Evolutionary conservation across 2,329 filamentous ascomycete species (phyloP).

Genomic region (Beauveria caledonica): DNA sequence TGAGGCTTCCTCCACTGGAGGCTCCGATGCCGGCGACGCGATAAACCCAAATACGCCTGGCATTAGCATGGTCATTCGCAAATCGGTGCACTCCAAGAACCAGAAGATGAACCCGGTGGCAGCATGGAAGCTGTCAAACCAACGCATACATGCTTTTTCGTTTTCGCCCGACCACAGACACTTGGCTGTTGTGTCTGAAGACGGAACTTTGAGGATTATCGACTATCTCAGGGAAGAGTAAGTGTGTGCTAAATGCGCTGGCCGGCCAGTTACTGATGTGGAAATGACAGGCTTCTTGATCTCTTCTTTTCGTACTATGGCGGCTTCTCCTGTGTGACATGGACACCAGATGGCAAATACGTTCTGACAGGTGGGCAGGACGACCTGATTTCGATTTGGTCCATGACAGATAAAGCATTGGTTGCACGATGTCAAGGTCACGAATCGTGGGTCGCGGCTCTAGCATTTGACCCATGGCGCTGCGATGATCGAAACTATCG

Average conservation of each 20-base stretch:
- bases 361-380: conserved; percentile 93
- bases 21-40: conserved; percentile 49
- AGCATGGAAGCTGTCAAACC: conserved; percentile 86
- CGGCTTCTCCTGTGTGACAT: conserved; percentile 85
- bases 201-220: conserved; percentile 81
- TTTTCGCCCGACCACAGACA: conserved; percentile 87
- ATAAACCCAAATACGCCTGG: conserved; percentile 27
- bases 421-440: conserved; percentile 92
- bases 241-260: conserved; percentile 19
- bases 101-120: conserved; percentile 91
- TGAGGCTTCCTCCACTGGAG: conserved; percentile 30
- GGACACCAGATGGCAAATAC: conserved; percentile 96
- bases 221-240: conserved; percentile 88
- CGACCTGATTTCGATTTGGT: conserved; percentile 95
- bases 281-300: conserved; percentile 60
- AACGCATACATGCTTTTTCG: conserved; percentile 81
- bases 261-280: background rate
- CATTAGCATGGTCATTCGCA: conserved; percentile 62
- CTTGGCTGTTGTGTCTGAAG: conserved; percentile 83
- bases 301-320: conserved; percentile 90
- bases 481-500: conserved; percentile 94
- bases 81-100: conserved; percentile 88
- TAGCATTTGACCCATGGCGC: conserved; percentile 94
- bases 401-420: conserved; percentile 69
- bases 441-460: conserved; percentile 87